Conservation (phyloP, 371 early-diverging fungal genomes). For the Mortierella sp. region DNA sequence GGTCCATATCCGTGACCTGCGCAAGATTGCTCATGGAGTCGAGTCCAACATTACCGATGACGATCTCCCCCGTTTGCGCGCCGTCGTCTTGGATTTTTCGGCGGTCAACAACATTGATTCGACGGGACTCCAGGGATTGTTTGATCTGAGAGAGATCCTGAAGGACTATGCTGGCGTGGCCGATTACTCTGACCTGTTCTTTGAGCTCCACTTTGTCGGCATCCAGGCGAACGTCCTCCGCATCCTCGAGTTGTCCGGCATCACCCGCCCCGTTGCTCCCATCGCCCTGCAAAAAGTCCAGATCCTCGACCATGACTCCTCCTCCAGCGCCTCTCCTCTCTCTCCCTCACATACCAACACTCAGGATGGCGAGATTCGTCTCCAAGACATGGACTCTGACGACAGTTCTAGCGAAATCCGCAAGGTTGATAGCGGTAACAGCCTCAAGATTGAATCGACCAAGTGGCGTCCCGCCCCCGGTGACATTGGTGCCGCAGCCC, state of each 20-base stretch:
- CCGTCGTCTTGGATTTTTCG: constrained; percentile 84
- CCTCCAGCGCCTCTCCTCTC: neutral
- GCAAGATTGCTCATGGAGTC: constrained; percentile 38
- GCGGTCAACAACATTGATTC: constrained; percentile 85
- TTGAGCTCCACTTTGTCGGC: constrained; percentile 58
- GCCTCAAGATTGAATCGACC: constrained; percentile 12
- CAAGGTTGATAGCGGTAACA: neutral
- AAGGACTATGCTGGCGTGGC: constrained; percentile 63
- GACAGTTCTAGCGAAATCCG: neutral
- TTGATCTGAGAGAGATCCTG: constrained; percentile 69
- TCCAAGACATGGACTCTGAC: neutral
- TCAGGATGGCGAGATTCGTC: neutral
- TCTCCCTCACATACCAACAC: neutral
- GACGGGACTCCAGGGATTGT: constrained; percentile 81
- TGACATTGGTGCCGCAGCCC: constrained; percentile 28
- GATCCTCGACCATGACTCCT: constrained; percentile 22
- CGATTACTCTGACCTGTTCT: constrained; percentile 35
- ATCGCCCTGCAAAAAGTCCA: constrained; percentile 39
- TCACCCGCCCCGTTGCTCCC: constrained; percentile 54
- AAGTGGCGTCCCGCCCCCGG: constrained; percentile 23
- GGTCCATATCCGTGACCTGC: constrained; percentile 35
- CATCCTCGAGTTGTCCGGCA: constrained; percentile 57
- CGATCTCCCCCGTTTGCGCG: constrained; percentile 68
- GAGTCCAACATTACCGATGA: constrained; percentile 48
- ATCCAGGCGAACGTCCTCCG: constrained; percentile 51